These are phyloP conservation scores for Neopestalotiopsis sp. DNA, from an alignment of 2,329 filamentous ascomycete genomes.

Conservation along the genomic window DNA sequence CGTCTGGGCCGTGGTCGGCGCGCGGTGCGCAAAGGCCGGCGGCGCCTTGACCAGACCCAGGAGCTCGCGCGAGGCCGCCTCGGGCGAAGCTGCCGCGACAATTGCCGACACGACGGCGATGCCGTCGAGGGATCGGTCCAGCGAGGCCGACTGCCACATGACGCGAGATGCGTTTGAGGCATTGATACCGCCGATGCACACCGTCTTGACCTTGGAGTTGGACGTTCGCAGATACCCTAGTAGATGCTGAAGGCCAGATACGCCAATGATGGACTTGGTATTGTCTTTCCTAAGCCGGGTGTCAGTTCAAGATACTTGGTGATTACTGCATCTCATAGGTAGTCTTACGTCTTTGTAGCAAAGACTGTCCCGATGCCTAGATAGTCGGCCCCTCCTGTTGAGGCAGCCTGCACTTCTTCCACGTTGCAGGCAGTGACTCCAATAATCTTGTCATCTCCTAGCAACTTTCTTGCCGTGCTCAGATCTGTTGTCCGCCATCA, in stretches of 20 bases:
- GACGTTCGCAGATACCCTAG: constrained; percentile 62
- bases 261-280: constrained; percentile 81
- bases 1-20: constrained; percentile 21
- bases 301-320: neutral
- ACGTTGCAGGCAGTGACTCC: constrained; percentile 83
- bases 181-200: constrained; percentile 91
- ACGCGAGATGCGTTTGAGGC: constrained; percentile 76
- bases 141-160: constrained; percentile 67
- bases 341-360: constrained; percentile 75
- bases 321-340: no score
- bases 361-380: constrained; percentile 91
- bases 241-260: constrained; percentile 72
- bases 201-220: constrained; percentile 60
- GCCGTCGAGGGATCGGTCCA: constrained; percentile 72
- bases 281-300: constrained; percentile 72
- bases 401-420: constrained; percentile 75
- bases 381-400: constrained; percentile 82
- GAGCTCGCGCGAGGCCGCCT: constrained; percentile 66
- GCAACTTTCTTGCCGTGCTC: constrained; percentile 69
- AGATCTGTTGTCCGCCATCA: constrained; percentile 51
- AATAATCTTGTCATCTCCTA: constrained; percentile 81
- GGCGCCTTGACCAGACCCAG: constrained; percentile 56
- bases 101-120: constrained; percentile 91
- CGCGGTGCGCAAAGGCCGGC: constrained; percentile 32
- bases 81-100: constrained; percentile 73